phyloP scores from a whole-genome alignment of 345 rosid species.

The Mangifera indica region DNA sequence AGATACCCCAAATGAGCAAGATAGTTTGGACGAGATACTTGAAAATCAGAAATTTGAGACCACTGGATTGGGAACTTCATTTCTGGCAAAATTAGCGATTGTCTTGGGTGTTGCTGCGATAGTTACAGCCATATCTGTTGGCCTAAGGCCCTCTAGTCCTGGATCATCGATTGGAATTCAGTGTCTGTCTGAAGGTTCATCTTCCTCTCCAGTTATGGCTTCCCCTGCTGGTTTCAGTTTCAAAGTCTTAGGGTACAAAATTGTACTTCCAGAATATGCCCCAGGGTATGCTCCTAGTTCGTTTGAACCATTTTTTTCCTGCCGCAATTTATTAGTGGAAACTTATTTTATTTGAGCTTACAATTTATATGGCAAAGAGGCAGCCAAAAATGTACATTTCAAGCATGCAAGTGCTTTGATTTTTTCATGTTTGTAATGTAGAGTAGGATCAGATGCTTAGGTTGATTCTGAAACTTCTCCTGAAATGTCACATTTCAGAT shows the following conservation, averaged over 20 bases:
- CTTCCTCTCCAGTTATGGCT: constrained; percentile 41
- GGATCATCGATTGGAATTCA: constrained; percentile 58
- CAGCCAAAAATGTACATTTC: not conserved
- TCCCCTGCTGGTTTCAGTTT: constrained; percentile 58
- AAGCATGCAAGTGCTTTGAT: not conserved
- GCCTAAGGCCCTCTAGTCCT: constrained; percentile 33
- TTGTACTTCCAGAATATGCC: constrained; percentile 69
- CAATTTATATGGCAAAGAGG: not conserved
- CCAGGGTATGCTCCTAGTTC: constrained; percentile 53
- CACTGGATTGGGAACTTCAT: constrained; percentile 35
- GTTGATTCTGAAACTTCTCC: constrained; percentile 16
- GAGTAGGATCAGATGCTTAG: not conserved
- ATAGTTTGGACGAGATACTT: constrained; percentile 25
- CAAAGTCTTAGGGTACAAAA: constrained; percentile 67
- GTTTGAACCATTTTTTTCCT: not conserved
- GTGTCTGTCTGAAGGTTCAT: constrained; percentile 45
- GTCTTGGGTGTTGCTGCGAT: constrained; percentile 57
- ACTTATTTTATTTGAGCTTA: not conserved
- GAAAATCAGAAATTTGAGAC: constrained; percentile 16
- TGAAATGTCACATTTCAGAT: constrained; percentile 42
- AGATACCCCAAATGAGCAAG: constrained; percentile 30
- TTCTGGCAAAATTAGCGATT: constrained; percentile 51
- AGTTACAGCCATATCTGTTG: constrained; percentile 43
- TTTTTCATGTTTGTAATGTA: not conserved
- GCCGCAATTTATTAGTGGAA: not conserved